A percentile compares a stretch with the other conserved stretches of the same genome.
Evolutionary conservation across 2,329 filamentous ascomycete species (phyloP).

Genomic region (Stromatinia cepivora): DNA sequence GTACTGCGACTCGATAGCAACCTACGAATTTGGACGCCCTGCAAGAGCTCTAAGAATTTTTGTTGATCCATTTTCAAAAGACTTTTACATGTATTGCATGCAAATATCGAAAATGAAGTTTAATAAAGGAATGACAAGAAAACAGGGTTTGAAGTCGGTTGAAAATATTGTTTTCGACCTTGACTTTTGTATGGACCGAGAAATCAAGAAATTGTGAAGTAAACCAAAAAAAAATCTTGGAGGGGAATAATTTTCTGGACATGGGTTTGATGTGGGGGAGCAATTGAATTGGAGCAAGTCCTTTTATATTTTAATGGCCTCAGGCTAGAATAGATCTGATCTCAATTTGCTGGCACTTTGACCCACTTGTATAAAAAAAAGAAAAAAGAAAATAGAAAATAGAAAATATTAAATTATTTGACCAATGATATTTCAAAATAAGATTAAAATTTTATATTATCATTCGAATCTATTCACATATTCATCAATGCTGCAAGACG

Average conservation of each 20-base stretch:
- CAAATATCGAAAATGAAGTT: slow-evolving; percentile 10
- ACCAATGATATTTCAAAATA: not conserved
- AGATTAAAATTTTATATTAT: not conserved
- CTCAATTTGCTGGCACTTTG: not conserved
- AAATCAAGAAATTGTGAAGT: not conserved
- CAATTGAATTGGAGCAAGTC: too few relatives aligned
- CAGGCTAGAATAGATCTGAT: not conserved
- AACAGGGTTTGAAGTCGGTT: not conserved
- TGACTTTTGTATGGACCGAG: not conserved
- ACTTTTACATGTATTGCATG: slow-evolving; percentile 16
- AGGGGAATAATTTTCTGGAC: not conserved
- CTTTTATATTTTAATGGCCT: not conserved
- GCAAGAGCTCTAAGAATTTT: slow-evolving; percentile 81
- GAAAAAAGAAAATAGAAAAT: not conserved
- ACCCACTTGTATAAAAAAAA: not conserved
- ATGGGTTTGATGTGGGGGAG: not conserved
- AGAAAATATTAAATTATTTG: not conserved
- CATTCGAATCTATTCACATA: not conserved
- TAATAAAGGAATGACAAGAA: slow-evolving; percentile 1
- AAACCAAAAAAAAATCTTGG: not conserved
- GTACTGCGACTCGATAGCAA: slow-evolving; percentile 36
- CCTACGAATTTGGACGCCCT: slow-evolving; percentile 85
- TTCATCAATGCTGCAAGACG: slow-evolving; percentile 3
- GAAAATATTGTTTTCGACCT: not conserved
- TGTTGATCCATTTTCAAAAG: slow-evolving; percentile 67